phyloP scores from a whole-genome alignment of 352 stramenopile genomes.

The Pythium rhizo-oryzae region DNA sequence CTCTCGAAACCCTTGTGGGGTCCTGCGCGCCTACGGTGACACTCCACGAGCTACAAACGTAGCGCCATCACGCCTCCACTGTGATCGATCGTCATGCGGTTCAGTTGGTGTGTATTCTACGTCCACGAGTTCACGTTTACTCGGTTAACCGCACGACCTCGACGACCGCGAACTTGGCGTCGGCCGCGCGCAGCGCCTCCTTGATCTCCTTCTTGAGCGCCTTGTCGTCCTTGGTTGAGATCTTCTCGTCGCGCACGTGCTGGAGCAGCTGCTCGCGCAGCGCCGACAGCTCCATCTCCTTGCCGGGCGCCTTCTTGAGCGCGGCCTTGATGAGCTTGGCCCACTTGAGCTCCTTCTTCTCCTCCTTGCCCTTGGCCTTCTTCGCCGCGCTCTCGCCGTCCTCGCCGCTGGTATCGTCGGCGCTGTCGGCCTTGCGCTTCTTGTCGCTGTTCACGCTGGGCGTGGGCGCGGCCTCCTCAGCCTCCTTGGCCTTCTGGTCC shows the following conservation, averaged over 20 bases:
- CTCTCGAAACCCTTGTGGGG: no score
- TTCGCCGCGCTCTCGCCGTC: slow-evolving; percentile 32
- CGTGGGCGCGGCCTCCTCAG: no score
- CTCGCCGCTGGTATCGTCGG: no score
- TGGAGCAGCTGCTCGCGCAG: slow-evolving; percentile 54
- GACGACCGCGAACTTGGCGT: slow-evolving; percentile 44
- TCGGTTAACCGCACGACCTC: slow-evolving; percentile 49
- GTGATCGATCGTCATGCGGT: no score
- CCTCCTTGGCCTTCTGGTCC: slow-evolving; percentile 13
- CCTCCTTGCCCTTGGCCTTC: slow-evolving; percentile 50
- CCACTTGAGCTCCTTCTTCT: slow-evolving; percentile 59
- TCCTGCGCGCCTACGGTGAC: no score
- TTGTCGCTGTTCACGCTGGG: slow-evolving; percentile 31
- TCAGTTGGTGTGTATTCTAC: no score
- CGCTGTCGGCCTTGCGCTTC: slow-evolving; percentile 47
- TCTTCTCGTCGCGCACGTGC: slow-evolving; percentile 45
- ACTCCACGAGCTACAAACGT: no score
- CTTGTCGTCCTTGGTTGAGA: slow-evolving; percentile 60
- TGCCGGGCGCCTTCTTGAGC: slow-evolving; percentile 47
- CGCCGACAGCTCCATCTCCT: slow-evolving; percentile 56
- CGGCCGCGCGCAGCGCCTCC: slow-evolving; percentile 37
- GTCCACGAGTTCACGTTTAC: no score
- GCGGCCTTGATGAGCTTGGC: slow-evolving; percentile 64
- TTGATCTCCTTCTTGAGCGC: slow-evolving; percentile 74
- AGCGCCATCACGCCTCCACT: no score